Evolutionary conservation across 495 filamentous ascomycete genomes (phyloP), one percentile per base, ranked within the genome.

Genomic region (Penicillium psychrofluorescens): DNA sequence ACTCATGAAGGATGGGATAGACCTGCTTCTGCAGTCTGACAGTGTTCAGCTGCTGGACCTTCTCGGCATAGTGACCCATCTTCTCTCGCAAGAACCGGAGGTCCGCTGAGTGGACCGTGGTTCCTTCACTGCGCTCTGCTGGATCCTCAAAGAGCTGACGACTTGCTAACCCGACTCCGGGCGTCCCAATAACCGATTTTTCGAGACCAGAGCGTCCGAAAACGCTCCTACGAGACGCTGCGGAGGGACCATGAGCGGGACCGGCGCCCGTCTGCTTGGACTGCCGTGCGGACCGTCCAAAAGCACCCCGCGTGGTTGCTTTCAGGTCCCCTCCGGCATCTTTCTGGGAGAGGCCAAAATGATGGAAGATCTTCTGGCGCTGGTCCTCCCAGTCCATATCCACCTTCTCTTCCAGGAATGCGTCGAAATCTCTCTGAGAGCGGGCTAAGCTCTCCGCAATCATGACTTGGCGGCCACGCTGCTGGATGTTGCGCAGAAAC

Each of bases 321-420:
- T 65, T 68, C 29, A 71, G 34, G 12, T 64, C 63, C 30, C 71
- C 70, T 42, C 59, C 57, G 40, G 65, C 71, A 35, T 83, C 77
- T 49, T 74, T 79, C 7, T 81, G 74, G 45, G 77, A 84, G 34
- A 99, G 83, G 7, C 92, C 92, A 60, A 99, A 97, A 58, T 99
- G 92, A 54, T 95, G 80, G 59, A 95, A 95, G 41, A 97, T 95
- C 41, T 81, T 81, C 58, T 83, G 85, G 32, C 90, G 83, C 65
- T 97, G 92, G 6, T 83, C 80, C 43, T 97, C 89, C 91, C 91
- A 97, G 61, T 96, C 87, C 71, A 92, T 83, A 7, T 88, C 87
- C 7, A 96, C 83, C 56, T 92, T 91, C 50, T 95, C 90, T 58
- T 96, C 92, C 36, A 99, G 67, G 61, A 94, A 96, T 33, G 75